Evolutionary conservation across 768 basidiomycete genomes (phyloP), one percentile per base, ranked within the genome.

Genomic region (Russula sp.): DNA sequence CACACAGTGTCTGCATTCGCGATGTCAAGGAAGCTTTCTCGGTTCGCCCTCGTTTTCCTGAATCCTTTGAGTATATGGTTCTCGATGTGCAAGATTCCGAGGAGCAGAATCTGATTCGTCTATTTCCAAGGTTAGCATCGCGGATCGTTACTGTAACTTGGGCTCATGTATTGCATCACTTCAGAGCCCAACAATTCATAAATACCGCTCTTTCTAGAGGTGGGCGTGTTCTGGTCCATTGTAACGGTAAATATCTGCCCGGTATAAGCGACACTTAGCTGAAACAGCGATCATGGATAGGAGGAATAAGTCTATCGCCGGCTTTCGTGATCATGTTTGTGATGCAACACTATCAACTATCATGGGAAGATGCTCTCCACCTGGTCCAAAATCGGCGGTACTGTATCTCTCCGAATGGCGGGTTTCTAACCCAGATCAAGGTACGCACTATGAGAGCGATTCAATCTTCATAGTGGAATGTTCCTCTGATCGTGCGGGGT

Each of bases 281-380:
- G 38, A 7, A 20, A 46, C 34, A 18, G 22, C 14, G 49, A 14
- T 56, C 14, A 14, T 11, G 38, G 53, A 7, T 65, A 93, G 90
- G 91, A 42, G 92, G 92, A 4, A 94, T 94, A 71, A 88, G 86
- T 61, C 78, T 93, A 11, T 93, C 90, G 2, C 92, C 92, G 0
- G 82, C 91, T 1, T 93, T 94, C 61, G 92, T 93, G 25, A 88
- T 94, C 56, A 93, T 93, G 89, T 94, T 90, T 70, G 90, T 90
- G 41, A 94, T 94, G 92, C 87, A 90, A 61, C 82, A 87, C 68
- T 85, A 85, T 71, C 82, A 83, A 34, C 74, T 93, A 34, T 84
- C 85, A 42, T 93, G 88, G 87, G 91, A 93, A 75, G 90, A 94
- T 58, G 92, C 91, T 0, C 77, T 94, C 51, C 90, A 92, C 68